Base-by-base conservation (phyloP, 1,139 yeast genomes). In the Kluyveromyces sp. region DNA sequence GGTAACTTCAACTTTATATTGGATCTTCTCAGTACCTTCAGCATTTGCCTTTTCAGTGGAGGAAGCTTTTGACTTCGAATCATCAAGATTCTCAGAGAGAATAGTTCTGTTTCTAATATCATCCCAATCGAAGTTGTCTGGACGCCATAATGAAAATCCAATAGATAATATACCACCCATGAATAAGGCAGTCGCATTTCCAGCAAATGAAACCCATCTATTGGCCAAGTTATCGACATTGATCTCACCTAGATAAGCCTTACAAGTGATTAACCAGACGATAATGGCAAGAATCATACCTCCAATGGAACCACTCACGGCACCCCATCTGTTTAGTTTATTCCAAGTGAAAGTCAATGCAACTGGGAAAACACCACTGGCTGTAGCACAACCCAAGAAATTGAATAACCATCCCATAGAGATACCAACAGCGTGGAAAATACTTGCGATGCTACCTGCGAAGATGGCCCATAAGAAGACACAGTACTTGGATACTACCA, bases 211-310 rank as follows among this genome's bases (percentile, higher is more conserved):
- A 39, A 58, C 63, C 55, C 59, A 60, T 27, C 52, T 49, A 30
- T 55, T 44, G n/a, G 58, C 51, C 34, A 60, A 45, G 33, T 53
- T 54, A 6, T 41, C 50, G 25, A 60, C 61, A 29, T 41, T 51
- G 32, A 60, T 67, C 30, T 56, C 63, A 36, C 72, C 74, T 49
- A 51, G 57, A 37, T 57, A 48, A 21, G 50, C 51, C 35, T 56
- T 53, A 47, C 63, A 58, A 34, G 60, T 58, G 15, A 70, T 69
- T 51, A 77, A 67, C 82, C 82, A 77, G 15, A 74, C 64, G 64
- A 73, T 69, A 34, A 77, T 68, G 15, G 80, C 80, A 47, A 74
- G 65, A 3, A 59, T 66, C 49, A 79, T 73, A 25, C 81, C 78
- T 48, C 73, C 64, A 6, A 77, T 70, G 15, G 80, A 45, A 0